Conservation (phyloP, 2,329 filamentous ascomycete genomes). For the Pseudogymnoascus sp. region DNA sequence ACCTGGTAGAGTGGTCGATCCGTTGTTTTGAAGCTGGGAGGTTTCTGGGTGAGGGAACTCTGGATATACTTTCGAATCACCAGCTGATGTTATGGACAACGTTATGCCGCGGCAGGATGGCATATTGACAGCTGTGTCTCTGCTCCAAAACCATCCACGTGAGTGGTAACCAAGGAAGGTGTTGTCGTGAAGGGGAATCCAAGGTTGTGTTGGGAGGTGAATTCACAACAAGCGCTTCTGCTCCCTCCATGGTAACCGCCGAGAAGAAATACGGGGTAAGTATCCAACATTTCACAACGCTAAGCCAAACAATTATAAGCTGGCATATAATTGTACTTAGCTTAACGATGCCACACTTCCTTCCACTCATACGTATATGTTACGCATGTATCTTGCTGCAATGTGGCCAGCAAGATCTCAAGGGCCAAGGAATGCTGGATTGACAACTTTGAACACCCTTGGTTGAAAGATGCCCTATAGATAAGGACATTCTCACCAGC, state of each 20-base stretch:
- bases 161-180: neutral
- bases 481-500: neutral
- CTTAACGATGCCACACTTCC: neutral
- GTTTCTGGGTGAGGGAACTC: constrained; percentile 49
- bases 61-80: constrained; percentile 31
- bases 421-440: neutral
- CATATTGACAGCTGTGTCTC: constrained; percentile 17
- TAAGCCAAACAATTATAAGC: neutral
- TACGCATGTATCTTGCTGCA: too few species aligned
- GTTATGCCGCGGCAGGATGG: constrained; percentile 22
- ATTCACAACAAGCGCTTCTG: constrained; percentile 3
- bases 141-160: neutral
- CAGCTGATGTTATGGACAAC: constrained; percentile 21
- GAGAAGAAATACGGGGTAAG: neutral
- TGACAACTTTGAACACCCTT: neutral
- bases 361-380: neutral
- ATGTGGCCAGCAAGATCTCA: neutral
- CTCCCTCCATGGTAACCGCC: neutral
- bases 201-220: neutral
- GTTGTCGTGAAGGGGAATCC: neutral
- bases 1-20: neutral
- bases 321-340: neutral
- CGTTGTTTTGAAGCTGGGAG: constrained; percentile 32
- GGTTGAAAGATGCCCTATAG: neutral
- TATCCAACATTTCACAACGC: neutral